Base-by-base conservation (phyloP, 108 stramenopile genomes). In the Chaetoceros muelleri region DNA sequence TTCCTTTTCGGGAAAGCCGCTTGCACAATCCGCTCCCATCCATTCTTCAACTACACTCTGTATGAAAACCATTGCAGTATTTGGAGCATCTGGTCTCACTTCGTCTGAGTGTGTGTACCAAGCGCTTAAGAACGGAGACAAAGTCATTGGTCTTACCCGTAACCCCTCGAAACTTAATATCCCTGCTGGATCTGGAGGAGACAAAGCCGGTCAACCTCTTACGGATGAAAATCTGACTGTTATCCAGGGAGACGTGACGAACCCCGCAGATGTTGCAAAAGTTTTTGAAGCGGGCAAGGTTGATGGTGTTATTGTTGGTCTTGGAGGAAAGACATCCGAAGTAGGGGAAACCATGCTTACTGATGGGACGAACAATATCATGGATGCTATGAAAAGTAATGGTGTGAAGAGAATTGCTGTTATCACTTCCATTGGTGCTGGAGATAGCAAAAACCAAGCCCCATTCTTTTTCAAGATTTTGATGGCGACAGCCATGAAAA, bases 401-500 rank as follows among this genome's bases (percentile, higher is more conserved):
- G 91, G 76, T 0, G 81, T 94, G 53, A 93, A 93, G 62, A 80
- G 93, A 52, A 45, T 98, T 19, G 82, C 95, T 5, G 94, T 94
- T 28, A 88, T 98, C 7, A 96, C 95, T n/a, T 84, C 81, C 55
- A 98, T 98, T 61, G 97, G 97, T 18, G 86, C 90, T 29, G 97
- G 97, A n/a, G 91, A 96, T 62, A 82, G 79, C 48, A 88, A 96
- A 71, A 75, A 81, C 26, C 96, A 98, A 65, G 92, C 92, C 10
- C 90, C 90, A 16, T 94, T 96, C 70, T 81, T 90, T 24, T 93
- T 93, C 82, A 93, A 93, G 58, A 65, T 93, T 24, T 70, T 98
- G 47, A 98, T 98, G 97, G 81, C 73, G 76, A 98, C 97, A 2
- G 97, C 84, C 46, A 96, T 92, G 90, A 93, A 87, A 66, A 93